These are phyloP conservation scores for Pachysandra terminalis DNA, from an alignment of 164 flowering plant genomes.

Conservation along the genomic window DNA sequence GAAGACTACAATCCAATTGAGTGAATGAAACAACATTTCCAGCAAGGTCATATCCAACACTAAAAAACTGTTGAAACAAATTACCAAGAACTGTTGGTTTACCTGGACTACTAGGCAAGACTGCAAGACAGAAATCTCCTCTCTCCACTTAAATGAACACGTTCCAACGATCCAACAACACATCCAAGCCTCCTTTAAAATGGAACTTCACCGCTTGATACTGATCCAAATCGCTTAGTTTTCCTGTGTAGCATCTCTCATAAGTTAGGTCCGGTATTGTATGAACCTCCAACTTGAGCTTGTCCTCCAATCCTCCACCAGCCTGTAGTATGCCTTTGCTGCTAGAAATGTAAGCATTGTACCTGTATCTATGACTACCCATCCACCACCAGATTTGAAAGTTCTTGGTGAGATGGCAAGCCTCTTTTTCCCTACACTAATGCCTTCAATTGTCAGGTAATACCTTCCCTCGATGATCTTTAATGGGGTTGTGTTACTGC, in stretches of 20 bases:
- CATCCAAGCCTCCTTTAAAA: conserved; percentile 10
- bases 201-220: conserved; percentile 20
- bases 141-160: neutral
- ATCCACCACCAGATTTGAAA: too few relatives aligned
- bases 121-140: conserved; percentile 11
- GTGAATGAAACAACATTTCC: conserved; percentile 7
- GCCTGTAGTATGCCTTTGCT: neutral
- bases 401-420: too few relatives aligned
- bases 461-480: too few relatives aligned
- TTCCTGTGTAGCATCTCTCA: too few relatives aligned
- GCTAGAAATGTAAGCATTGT: conserved; percentile 10
- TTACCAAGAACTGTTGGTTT: conserved; percentile 10
- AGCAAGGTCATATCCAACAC: conserved; percentile 20
- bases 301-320: neutral
- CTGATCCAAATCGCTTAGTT: conserved; percentile 7
- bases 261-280: too few relatives aligned
- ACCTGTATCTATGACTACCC: neutral
- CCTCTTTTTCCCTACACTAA: too few relatives aligned
- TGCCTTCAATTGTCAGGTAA: too few relatives aligned
- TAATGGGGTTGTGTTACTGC: too few relatives aligned
- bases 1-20: conserved; percentile 23
- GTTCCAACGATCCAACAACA: conserved; percentile 11
- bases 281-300: neutral
- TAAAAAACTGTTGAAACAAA: conserved; percentile 24
- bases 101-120: neutral